Percentiles rank a stretch among this genome's conserved stretches.
phyloP scores from a whole-genome alignment of 1,139 yeast species.

The Sugiyamaella xylanicola region DNA sequence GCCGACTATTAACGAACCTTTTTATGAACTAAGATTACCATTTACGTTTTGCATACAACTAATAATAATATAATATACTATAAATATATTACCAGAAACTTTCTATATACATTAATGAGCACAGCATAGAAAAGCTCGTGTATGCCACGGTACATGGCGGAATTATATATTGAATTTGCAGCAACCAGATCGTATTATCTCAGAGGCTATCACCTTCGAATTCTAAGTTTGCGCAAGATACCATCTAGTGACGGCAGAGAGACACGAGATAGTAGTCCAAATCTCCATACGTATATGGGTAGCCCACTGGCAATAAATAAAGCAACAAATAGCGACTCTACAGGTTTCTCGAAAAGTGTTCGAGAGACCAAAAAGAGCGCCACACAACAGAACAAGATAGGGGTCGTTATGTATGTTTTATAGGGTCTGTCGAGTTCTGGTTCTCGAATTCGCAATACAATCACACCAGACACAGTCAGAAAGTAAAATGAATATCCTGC shows the following conservation, averaged over 20 bases:
- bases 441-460: conserved; percentile 42
- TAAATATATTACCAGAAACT: too few relatives aligned
- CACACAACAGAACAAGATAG: conserved; percentile 45
- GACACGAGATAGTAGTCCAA: conserved; percentile 21
- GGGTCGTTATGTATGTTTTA: conserved; percentile 44
- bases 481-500: conserved; percentile 47
- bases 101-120: neutral
- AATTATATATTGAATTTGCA: too few relatives aligned
- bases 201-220: conserved; percentile 10
- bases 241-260: conserved; percentile 12
- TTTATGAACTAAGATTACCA: neutral
- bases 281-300: conserved; percentile 39
- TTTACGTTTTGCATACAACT: neutral
- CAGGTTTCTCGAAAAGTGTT: conserved; percentile 43
- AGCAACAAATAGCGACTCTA: conserved; percentile 38
- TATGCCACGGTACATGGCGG: too few relatives aligned
- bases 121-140: neutral
- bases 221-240: conserved; percentile 8
- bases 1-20: conserved; percentile 8
- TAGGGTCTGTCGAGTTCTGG: conserved; percentile 45
- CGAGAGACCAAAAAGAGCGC: conserved; percentile 43
- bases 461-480: conserved; percentile 45
- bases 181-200: too few relatives aligned
- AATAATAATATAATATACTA: too few relatives aligned
- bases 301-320: conserved; percentile 40